Conservation (phyloP, 306 rosid species). For the Parietaria judaica region DNA sequence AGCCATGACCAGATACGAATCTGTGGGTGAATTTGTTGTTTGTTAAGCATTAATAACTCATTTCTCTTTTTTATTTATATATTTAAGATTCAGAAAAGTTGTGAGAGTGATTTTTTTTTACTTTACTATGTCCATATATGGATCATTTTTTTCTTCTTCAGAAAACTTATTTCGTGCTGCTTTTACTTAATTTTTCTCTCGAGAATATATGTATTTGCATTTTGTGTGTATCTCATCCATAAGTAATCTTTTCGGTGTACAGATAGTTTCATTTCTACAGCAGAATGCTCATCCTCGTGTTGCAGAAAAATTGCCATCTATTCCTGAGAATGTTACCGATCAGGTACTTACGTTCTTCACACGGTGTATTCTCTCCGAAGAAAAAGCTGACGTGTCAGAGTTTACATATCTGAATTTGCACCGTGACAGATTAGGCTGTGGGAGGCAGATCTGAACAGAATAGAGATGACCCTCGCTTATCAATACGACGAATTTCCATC, state of each 20-base stretch:
- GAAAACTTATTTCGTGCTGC: too few relatives aligned
- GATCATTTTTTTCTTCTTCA: too few relatives aligned
- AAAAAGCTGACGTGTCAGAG: neutral
- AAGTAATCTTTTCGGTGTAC: constrained; percentile 13
- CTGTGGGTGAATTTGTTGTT: too few relatives aligned
- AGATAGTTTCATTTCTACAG: constrained; percentile 82
- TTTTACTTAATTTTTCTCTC: too few relatives aligned
- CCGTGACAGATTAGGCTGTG: constrained; percentile 71
- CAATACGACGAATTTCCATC: constrained; percentile 84
- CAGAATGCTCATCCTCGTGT: constrained; percentile 96
- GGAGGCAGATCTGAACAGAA: constrained; percentile 91
- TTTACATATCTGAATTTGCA: neutral
- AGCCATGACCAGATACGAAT: too few relatives aligned
- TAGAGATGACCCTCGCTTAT: constrained; percentile 62
- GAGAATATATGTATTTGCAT: too few relatives aligned
- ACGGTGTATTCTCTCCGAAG: constrained; percentile 7
- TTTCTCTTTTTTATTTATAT: too few relatives aligned
- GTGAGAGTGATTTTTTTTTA: too few relatives aligned
- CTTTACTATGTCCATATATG: too few relatives aligned
- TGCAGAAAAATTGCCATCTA: constrained; percentile 71
- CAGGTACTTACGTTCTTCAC: constrained; percentile 41
- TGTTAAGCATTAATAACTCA: too few relatives aligned
- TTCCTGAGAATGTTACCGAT: constrained; percentile 95
- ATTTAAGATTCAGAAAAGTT: too few relatives aligned
- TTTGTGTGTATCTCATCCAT: too few relatives aligned